These are phyloP conservation scores for Lepidium campestre DNA, from an alignment of 441 rosid species.

Conservation along the genomic window DNA sequence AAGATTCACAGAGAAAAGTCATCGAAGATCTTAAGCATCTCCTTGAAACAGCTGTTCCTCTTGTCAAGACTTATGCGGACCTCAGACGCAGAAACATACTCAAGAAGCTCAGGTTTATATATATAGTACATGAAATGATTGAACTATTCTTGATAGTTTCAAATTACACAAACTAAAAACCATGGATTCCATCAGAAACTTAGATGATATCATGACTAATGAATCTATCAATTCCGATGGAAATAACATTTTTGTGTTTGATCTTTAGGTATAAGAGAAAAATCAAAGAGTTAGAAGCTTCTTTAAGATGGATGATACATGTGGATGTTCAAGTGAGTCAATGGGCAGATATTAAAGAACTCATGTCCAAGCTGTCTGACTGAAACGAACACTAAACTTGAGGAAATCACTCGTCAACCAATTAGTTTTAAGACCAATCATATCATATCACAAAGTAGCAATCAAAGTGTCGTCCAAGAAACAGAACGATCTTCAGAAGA, in stretches of 20 bases:
- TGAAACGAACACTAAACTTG: slow-evolving; percentile 11
- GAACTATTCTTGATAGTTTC: too few species aligned
- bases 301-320: background rate
- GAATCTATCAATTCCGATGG: too few species aligned
- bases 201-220: too few species aligned
- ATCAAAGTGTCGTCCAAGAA: too few species aligned
- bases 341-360: background rate
- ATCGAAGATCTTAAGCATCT: background rate
- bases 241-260: too few species aligned
- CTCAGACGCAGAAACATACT: background rate
- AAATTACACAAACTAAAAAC: too few species aligned
- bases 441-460: too few species aligned
- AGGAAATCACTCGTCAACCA: slow-evolving; percentile 1
- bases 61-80: background rate
- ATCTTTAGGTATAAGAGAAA: slow-evolving; percentile 2
- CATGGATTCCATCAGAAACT: too few species aligned
- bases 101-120: background rate
- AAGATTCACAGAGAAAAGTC: background rate
- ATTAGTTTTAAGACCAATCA: too few species aligned
- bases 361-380: slow-evolving; percentile 12
- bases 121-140: too few species aligned
- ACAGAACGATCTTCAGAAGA: too few species aligned
- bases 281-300: background rate
- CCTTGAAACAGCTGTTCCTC: background rate
- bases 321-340: slow-evolving; percentile 13